Evolutionary conservation across 768 basidiomycete species (phyloP).

Genomic region (Tricholoma hemisulphureum): DNA sequence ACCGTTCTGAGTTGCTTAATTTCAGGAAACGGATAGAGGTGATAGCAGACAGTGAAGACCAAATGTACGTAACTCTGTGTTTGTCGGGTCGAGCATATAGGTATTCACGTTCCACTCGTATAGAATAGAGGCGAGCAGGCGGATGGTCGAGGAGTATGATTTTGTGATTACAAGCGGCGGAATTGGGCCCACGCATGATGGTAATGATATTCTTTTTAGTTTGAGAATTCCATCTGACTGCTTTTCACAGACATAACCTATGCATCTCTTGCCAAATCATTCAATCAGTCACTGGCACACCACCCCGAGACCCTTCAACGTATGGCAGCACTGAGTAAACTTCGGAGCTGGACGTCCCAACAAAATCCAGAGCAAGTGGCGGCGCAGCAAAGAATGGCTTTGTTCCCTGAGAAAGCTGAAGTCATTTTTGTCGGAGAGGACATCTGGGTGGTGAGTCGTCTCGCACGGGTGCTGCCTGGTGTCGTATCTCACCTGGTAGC

Average conservation of each 20-base stretch:
- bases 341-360: conserved; percentile 52
- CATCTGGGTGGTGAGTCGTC: conserved; percentile 77
- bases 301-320: conserved; percentile 76
- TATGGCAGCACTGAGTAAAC: conserved; percentile 61
- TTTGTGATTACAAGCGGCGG: conserved; percentile 91
- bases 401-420: conserved; percentile 80
- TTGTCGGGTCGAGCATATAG: not conserved
- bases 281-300: conserved; percentile 66
- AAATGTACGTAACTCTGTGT: conserved; percentile 61
- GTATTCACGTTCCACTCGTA: not conserved
- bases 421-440: conserved; percentile 76
- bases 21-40: conserved; percentile 85
- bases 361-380: conserved; percentile 74
- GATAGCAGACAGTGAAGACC: conserved; percentile 84
- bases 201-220: conserved; percentile 36
- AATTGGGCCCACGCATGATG: conserved; percentile 89
- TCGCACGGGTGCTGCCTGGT: not conserved
- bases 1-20: conserved; percentile 23
- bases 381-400: conserved; percentile 85
- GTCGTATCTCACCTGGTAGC: conserved; percentile 1
- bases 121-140: conserved; percentile 80
- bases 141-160: conserved; percentile 81
- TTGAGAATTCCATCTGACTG: not conserved
- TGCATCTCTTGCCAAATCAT: conserved; percentile 81
- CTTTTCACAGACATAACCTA: conserved; percentile 77